Conservation (phyloP, 169 alveolate genomes). For the Cardiosporidium cionae region DNA sequence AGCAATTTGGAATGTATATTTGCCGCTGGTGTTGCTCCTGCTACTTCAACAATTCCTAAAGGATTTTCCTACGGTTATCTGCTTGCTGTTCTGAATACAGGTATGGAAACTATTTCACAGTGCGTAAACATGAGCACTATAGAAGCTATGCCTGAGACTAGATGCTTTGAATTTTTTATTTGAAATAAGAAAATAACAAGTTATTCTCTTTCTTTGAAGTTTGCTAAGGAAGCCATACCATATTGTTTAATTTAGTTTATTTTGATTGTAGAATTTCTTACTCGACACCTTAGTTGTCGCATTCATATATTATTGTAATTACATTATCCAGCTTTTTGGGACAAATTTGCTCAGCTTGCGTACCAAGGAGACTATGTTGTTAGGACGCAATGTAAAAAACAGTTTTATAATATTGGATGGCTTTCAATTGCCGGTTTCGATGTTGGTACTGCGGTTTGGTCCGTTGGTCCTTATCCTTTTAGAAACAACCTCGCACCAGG, state of each 20-base stretch:
- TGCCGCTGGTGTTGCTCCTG: not conserved
- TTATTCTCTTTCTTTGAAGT: no score
- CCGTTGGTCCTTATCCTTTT: not conserved
- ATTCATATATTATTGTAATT: no score
- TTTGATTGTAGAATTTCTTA: no score
- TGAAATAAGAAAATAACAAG: no score
- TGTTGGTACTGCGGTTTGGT: not conserved
- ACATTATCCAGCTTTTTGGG: not conserved
- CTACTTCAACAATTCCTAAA: not conserved
- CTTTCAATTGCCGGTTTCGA: not conserved
- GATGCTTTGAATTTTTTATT: no score
- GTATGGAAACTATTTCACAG: not conserved
- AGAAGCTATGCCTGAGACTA: no score
- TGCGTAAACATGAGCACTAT: no score
- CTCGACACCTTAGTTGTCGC: no score
- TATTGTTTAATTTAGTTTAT: no score
- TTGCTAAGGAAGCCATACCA: no score
- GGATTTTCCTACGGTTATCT: not conserved
- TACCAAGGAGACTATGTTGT: not conserved
- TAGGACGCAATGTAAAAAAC: not conserved
- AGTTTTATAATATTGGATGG: not conserved
- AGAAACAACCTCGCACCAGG: not conserved
- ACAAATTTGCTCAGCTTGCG: not conserved
- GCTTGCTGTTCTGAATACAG: not conserved
- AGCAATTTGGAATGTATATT: not conserved